Base-by-base conservation (phyloP, 805 yeast genomes). In the Yarrowia bubula region DNA sequence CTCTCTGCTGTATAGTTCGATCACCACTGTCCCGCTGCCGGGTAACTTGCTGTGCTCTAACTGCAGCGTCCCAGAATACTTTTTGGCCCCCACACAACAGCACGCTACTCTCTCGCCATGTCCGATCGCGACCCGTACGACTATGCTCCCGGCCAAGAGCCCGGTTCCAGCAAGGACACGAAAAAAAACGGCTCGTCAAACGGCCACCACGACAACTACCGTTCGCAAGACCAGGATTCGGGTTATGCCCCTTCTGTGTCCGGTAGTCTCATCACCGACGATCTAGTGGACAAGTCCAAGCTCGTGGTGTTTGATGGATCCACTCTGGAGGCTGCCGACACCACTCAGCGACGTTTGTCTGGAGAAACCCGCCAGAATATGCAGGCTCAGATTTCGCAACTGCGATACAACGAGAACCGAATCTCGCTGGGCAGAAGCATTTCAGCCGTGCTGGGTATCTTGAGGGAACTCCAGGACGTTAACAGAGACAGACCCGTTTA, bases 361-460 rank as follows among this genome's bases (percentile, higher is more conserved):
- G 50, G 51, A 32, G 51, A 58, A 15, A 73, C 74, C 35, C 76
- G 74, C 48, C 71, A 69, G 18, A 75, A 79, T n/a, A 71, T 80
- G 67, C 78, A 80, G 51, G 79, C 87, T 1, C 87, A 91, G 62
- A 73, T 88, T 37, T 84, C 86, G 66, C 97, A 92, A 72, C 76
- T 88, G 65, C 88, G 84, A 67, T 93, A 89, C 74, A 90, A 90
- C 72, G 86, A 87, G 70, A 86, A 87, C 76, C 82, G 88, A 65
- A 77, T 84, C 0, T 81, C 87, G 0, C 77, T 92, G 65, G 87
- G 85, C 66, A 78, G 89, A 61, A 66, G 72, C 38, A 75, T 76
- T 14, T 58, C 71, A 6, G 69, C 72, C n/a, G 74, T 70, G 8
- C 60, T 67, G 44, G 66, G 48, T 15, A 66, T 75, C 65, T 69